phyloP scores from a whole-genome alignment of 2,329 filamentous ascomycete genomes.

The Penicillium sp. region DNA sequence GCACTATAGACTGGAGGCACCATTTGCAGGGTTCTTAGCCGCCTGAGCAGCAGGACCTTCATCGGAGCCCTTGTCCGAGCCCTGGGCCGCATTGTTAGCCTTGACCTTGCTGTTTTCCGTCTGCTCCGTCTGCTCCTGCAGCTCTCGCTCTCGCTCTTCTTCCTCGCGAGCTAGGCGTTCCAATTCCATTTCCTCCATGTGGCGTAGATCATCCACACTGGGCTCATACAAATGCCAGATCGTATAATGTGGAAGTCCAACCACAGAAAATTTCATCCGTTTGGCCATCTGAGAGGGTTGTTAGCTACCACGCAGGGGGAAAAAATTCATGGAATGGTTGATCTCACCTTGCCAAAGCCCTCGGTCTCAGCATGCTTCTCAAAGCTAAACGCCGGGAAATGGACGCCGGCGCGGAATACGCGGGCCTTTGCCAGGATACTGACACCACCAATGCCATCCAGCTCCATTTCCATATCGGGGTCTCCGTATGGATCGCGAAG shows the following conservation, averaged over 20 bases:
- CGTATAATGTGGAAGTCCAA: slow-evolving; percentile 94
- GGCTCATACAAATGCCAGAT: slow-evolving; percentile 99
- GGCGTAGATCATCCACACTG: slow-evolving; percentile 93
- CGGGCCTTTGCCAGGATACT: slow-evolving; percentile 95
- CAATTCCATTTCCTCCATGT: slow-evolving; percentile 98
- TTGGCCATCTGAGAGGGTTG: slow-evolving; percentile 78
- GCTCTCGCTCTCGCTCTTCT: slow-evolving; percentile 75
- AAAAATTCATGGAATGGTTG: too few relatives aligned
- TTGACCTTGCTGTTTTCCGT: slow-evolving; percentile 74
- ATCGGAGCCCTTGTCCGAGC: slow-evolving; percentile 23
- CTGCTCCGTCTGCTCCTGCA: slow-evolving; percentile 70
- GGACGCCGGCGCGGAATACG: slow-evolving; percentile 91
- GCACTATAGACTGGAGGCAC: slow-evolving; percentile 11
- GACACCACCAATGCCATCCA: slow-evolving; percentile 95
- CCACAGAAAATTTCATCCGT: slow-evolving; percentile 92
- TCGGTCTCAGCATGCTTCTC: slow-evolving; percentile 98
- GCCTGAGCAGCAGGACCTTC: slow-evolving; percentile 30
- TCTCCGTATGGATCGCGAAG: slow-evolving; percentile 95
- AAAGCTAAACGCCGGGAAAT: slow-evolving; percentile 98
- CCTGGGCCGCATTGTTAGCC: slow-evolving; percentile 35
- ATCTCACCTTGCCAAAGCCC: slow-evolving; percentile 89
- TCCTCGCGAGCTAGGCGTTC: slow-evolving; percentile 79
- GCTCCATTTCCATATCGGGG: slow-evolving; percentile 99
- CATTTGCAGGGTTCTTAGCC: slow-evolving; percentile 21
- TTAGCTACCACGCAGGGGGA: slow-evolving; percentile 20